phyloP scores from a whole-genome alignment of 257 asterid genomes.

The Solanum tacnaense region DNA sequence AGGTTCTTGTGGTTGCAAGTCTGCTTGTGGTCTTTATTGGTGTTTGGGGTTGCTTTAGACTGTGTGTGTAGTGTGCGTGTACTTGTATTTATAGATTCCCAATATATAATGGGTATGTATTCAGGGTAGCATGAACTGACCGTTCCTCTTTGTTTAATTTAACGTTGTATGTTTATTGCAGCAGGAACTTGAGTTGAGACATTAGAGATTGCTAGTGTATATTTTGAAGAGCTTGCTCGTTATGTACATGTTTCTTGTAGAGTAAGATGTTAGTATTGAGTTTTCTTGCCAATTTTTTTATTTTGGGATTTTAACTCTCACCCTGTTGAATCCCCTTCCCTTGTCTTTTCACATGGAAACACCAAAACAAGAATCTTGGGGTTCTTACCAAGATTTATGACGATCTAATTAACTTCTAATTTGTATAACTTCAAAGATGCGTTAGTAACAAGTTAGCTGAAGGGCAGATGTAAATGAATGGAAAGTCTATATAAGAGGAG shows the following conservation, averaged over 20 bases:
- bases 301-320: background rate
- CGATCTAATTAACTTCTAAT: background rate
- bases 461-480: too few species aligned
- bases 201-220: background rate
- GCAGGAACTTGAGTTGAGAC: background rate
- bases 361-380: background rate
- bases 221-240: background rate
- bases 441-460: background rate
- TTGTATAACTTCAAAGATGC: background rate
- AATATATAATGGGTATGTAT: background rate
- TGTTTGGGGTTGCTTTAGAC: slow-evolving; percentile 20
- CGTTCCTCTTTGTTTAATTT: background rate
- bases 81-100: background rate
- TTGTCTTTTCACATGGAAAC: background rate
- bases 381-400: background rate
- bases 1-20: slow-evolving; percentile 34
- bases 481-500: too few species aligned
- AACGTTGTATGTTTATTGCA: background rate
- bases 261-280: background rate
- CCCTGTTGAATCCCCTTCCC: background rate
- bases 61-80: background rate
- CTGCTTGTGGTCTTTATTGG: slow-evolving; percentile 28
- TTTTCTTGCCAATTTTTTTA: background rate
- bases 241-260: background rate
- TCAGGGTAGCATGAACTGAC: background rate